Percentiles rank a stretch among this genome's conserved stretches.
phyloP scores from a whole-genome alignment of 2,329 filamentous ascomycete genomes.

The Aureobasidium sp. region DNA sequence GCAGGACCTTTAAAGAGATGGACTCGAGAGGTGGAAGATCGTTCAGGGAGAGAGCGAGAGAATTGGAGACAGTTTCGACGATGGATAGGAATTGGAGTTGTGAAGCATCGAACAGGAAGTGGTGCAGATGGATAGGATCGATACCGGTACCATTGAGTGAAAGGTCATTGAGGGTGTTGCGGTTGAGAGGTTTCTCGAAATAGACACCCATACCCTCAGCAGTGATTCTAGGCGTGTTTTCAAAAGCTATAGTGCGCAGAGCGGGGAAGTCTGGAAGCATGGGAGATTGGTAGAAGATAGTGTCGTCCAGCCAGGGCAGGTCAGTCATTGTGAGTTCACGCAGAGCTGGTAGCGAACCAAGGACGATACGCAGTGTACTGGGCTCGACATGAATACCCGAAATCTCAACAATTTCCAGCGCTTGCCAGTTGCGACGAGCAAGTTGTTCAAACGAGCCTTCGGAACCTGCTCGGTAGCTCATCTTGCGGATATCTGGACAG shows the following conservation, averaged over 20 bases:
- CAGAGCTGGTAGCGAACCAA: slow-evolving; percentile 60
- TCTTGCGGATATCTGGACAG: slow-evolving; percentile 79
- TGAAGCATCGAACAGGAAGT: slow-evolving; percentile 52
- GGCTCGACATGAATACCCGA: slow-evolving; percentile 63
- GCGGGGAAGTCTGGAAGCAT: slow-evolving; percentile 64
- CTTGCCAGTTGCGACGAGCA: slow-evolving; percentile 59
- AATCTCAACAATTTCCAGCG: slow-evolving; percentile 67
- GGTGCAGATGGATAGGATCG: slow-evolving; percentile 52
- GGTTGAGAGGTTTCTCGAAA: slow-evolving; percentile 54
- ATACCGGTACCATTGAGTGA: slow-evolving; percentile 68
- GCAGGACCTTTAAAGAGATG: slow-evolving; percentile 60
- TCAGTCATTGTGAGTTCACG: slow-evolving; percentile 68
- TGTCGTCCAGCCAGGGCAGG: slow-evolving; percentile 64
- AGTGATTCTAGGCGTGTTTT: slow-evolving; percentile 65
- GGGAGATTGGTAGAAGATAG: slow-evolving; percentile 61
- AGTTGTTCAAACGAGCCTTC: slow-evolving; percentile 71
- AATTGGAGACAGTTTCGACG: slow-evolving; percentile 47
- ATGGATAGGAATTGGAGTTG: slow-evolving; percentile 54
- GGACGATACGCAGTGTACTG: slow-evolving; percentile 59
- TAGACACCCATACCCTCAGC: slow-evolving; percentile 62
- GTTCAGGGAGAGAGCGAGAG: slow-evolving; percentile 42
- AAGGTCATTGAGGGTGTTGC: slow-evolving; percentile 57
- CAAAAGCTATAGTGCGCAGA: slow-evolving; percentile 65
- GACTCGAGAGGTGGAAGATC: slow-evolving; percentile 60
- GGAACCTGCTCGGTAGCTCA: slow-evolving; percentile 73